A percentile compares a stretch with the other conserved stretches of the same genome.
These are phyloP conservation scores for Quercus lobata DNA, from an alignment of 331 rosid species.

Conservation along the genomic window DNA sequence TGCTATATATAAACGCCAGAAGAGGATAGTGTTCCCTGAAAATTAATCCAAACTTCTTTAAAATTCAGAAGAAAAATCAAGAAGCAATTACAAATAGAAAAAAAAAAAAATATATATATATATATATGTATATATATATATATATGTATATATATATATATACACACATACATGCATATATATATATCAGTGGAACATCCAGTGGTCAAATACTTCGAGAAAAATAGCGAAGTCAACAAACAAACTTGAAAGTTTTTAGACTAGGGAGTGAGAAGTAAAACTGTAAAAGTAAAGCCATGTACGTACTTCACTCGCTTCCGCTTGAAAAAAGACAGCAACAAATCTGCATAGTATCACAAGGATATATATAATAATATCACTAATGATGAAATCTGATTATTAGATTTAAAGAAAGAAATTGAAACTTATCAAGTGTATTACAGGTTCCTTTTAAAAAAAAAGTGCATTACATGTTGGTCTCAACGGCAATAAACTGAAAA, in stretches of 20 bases:
- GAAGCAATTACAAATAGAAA: background rate
- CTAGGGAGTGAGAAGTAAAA: background rate
- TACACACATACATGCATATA: too few species aligned
- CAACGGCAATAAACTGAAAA: too few species aligned
- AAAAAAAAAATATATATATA: background rate
- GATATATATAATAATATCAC: background rate
- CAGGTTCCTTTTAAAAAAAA: too few species aligned
- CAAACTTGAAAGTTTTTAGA: too few species aligned
- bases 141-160: too few species aligned
- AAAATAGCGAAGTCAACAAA: background rate
- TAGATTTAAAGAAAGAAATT: background rate
- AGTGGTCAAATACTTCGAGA: background rate
- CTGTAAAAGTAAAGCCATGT: background rate
- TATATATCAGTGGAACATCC: too few species aligned
- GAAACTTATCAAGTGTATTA: too few species aligned
- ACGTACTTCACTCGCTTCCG: slow-evolving; percentile 22
- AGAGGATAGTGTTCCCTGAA: background rate
- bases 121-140: too few species aligned
- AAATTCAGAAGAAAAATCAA: background rate
- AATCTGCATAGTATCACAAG: slow-evolving; percentile 34
- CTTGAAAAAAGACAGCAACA: slow-evolving; percentile 53
- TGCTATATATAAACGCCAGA: too few species aligned
- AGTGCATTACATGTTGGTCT: too few species aligned
- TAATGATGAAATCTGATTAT: background rate
- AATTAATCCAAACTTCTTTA: background rate